Evolutionary conservation across 2,329 filamentous ascomycete species (phyloP).

Genomic region (Pezicula radicicola): DNA sequence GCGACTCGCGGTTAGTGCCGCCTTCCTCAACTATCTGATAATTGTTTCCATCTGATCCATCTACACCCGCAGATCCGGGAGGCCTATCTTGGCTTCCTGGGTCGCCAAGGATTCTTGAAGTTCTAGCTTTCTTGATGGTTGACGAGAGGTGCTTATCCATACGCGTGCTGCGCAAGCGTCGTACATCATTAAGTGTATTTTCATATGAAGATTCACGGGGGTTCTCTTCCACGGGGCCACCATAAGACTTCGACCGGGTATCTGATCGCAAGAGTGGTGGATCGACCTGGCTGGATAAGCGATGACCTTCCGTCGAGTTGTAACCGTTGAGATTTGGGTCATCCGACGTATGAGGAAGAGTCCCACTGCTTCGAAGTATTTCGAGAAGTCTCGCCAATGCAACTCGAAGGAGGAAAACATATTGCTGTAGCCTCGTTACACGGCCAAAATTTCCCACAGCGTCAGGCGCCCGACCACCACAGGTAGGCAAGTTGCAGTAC

Average conservation of each 20-base stretch:
- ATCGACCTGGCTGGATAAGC: conserved; percentile 44
- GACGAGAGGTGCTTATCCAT: conserved; percentile 93
- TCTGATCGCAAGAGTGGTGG: conserved; percentile 59
- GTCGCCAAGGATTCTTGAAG: conserved; percentile 89
- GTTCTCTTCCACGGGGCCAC: conserved; percentile 56
- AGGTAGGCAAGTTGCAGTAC: conserved; percentile 60
- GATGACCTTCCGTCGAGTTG: conserved; percentile 63
- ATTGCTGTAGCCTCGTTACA: conserved; percentile 87
- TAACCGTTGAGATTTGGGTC: conserved; percentile 67
- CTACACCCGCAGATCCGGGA: conserved; percentile 69
- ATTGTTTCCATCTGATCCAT: conserved; percentile 48
- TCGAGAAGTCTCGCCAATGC: conserved; percentile 86
- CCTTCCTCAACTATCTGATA: conserved; percentile 82
- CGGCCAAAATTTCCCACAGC: conserved; percentile 60
- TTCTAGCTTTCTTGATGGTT: conserved; percentile 84
- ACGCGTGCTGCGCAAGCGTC: conserved; percentile 84
- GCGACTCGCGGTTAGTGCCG: conserved; percentile 64
- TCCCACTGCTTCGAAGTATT: conserved; percentile 79
- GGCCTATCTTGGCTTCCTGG: conserved; percentile 66
- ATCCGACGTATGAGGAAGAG: conserved; percentile 72
- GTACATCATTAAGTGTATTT: conserved; percentile 93
- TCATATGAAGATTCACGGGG: conserved; percentile 78
- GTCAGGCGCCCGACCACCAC: conserved; percentile 56
- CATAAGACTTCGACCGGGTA: conserved; percentile 71
- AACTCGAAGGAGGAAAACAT: conserved; percentile 87